Evolutionary conservation across 257 asterid species (phyloP).

Genomic region (Avicennia marina): DNA sequence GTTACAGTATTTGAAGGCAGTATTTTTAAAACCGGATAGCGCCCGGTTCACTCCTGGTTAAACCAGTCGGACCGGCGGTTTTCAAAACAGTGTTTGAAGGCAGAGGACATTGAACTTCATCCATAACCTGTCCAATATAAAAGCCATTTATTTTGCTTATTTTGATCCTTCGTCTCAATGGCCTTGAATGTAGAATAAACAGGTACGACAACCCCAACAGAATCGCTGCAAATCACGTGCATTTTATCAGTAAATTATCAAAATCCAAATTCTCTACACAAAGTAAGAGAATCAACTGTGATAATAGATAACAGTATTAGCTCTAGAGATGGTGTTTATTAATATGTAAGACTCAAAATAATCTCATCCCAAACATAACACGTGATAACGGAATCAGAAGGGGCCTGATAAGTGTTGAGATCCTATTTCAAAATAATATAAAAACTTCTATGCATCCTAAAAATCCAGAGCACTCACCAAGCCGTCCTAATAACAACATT

Average conservation of each 20-base stretch:
- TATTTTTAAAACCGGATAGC: no score
- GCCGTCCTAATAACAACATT: conserved; percentile 78
- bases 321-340: not conserved
- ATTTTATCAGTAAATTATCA: conserved; percentile 17
- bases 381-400: not conserved
- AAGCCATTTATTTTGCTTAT: conserved; percentile 84
- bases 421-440: no score
- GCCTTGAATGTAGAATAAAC: conserved; percentile 96
- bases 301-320: not conserved
- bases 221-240: conserved; percentile 54
- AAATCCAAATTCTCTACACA: conserved; percentile 2
- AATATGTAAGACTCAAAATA: not conserved
- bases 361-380: not conserved
- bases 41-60: no score
- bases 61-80: no score
- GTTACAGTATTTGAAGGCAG: no score
- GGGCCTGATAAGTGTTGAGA: no score
- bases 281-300: not conserved
- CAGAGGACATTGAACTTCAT: not conserved
- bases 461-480: conserved; percentile 48
- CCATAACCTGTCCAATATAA: conserved; percentile 92
- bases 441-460: not conserved
- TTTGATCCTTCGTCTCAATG: conserved; percentile 63
- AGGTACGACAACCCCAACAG: conserved; percentile 84
- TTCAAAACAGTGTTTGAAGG: no score